Evolutionary conservation across 2,329 filamentous ascomycete species (phyloP).

Genomic region (Botrytis galanthina): DNA sequence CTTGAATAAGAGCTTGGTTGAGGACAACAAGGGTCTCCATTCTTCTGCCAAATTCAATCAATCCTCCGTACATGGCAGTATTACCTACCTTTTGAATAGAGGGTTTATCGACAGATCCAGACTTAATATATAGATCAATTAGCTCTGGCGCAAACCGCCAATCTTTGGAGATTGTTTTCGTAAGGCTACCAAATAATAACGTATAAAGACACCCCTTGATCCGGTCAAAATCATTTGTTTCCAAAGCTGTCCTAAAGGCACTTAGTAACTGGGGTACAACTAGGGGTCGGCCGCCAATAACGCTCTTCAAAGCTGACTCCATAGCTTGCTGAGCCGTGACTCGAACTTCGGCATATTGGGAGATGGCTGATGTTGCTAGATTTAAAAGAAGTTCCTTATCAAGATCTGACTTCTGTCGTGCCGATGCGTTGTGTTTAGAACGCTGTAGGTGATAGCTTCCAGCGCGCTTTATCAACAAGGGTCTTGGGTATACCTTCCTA

Average conservation of each 20-base stretch:
- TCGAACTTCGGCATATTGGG: conserved; percentile 92
- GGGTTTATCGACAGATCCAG: conserved; percentile 85
- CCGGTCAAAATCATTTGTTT: conserved; percentile 77
- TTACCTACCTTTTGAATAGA: conserved; percentile 89
- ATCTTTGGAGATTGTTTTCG: conserved; percentile 83
- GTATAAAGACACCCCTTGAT: conserved; percentile 96
- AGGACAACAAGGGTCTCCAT: conserved; percentile 84
- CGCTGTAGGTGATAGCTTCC: conserved; percentile 93
- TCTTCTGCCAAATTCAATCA: conserved; percentile 89
- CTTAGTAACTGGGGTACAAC: conserved; percentile 86
- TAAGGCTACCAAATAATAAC: conserved; percentile 80
- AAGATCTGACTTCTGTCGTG: conserved; percentile 83
- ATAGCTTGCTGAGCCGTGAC: conserved; percentile 87
- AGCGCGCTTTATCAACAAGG: conserved; percentile 86
- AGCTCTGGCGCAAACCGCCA: conserved; percentile 94
- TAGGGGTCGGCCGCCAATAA: conserved; percentile 82
- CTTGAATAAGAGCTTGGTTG: conserved; percentile 66
- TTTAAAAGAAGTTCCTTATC: conserved; percentile 84
- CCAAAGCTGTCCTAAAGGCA: conserved; percentile 74
- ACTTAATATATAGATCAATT: conserved; percentile 85
- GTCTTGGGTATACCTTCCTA: conserved; percentile 87
- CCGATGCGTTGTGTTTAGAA: conserved; percentile 88
- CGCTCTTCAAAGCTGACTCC: conserved; percentile 87
- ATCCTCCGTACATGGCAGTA: conserved; percentile 70
- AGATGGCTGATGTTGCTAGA: conserved; percentile 84